phyloP scores from a whole-genome alignment of 2,329 filamentous ascomycete species.

The Ceratocystis cacaofunesta region DNA sequence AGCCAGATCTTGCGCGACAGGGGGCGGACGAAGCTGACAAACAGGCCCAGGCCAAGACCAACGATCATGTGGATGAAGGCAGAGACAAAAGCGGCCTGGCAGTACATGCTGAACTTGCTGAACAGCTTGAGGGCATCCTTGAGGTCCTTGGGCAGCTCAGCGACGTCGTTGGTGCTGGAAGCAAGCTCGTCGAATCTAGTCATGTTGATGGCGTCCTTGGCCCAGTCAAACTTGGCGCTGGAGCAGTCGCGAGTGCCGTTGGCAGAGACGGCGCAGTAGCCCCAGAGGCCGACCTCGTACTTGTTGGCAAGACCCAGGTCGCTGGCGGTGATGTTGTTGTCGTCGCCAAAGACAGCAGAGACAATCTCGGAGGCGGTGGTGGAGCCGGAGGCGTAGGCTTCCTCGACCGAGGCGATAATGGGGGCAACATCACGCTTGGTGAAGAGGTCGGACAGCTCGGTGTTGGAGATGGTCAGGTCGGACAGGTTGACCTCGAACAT shows the following conservation, averaged over 20 bases:
- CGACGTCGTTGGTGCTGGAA: conserved; percentile 34
- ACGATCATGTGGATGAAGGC: conserved; percentile 53
- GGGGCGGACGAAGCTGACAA: conserved; percentile 68
- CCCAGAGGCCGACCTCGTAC: conserved; percentile 76
- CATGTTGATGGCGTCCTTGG: conserved; percentile 52
- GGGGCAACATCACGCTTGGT: conserved; percentile 36
- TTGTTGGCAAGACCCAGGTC: conserved; percentile 53
- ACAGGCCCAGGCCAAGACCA: conserved; percentile 64
- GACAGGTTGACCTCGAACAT: conserved; percentile 47
- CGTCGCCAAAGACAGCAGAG: conserved; percentile 17
- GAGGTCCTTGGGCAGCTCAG: conserved; percentile 53
- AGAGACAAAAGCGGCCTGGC: conserved; percentile 65
- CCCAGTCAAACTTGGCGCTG: conserved; percentile 59
- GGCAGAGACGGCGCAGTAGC: conserved; percentile 57
- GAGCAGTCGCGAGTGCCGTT: conserved; percentile 52
- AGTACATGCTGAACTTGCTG: conserved; percentile 61
- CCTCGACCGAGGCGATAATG: conserved; percentile 35
- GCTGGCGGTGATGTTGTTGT: conserved; percentile 39
- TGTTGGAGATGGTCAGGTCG: conserved; percentile 26
- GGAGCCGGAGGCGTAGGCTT: conserved; percentile 46
- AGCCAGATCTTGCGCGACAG: conserved; percentile 73
- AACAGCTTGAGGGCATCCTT: conserved; percentile 57
- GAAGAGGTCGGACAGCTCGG: conserved; percentile 18
- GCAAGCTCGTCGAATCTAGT: conserved; percentile 43
- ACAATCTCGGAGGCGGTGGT: conserved; percentile 28